Conservation (phyloP, 2,329 filamentous ascomycete species). For the Coniochaeta ligniaria region DNA sequence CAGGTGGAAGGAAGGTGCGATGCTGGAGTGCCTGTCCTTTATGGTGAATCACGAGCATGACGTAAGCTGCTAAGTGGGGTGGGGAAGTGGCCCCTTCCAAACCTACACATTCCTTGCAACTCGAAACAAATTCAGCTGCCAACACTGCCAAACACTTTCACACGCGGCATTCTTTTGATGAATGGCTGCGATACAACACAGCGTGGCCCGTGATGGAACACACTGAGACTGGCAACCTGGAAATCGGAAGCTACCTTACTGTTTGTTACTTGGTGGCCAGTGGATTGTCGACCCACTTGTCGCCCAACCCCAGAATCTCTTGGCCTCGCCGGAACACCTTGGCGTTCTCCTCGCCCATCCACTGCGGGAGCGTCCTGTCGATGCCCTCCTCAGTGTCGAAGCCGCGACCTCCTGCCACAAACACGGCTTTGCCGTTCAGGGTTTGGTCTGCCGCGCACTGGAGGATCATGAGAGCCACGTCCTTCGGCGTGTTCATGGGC, state of each 20-base stretch:
- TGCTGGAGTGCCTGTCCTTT: background rate
- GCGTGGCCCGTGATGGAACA: too few relatives aligned
- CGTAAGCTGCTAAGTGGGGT: background rate
- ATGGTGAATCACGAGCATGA: background rate
- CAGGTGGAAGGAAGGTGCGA: background rate
- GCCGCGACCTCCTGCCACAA: slow-evolving; percentile 15
- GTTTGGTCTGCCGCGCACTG: slow-evolving; percentile 24
- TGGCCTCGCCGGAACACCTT: slow-evolving; percentile 12
- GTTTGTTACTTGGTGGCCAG: too few relatives aligned
- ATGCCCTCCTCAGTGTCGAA: slow-evolving; percentile 19
- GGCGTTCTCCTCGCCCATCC: slow-evolving; percentile 19
- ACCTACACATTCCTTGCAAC: background rate
- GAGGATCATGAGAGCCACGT: slow-evolving; percentile 33
- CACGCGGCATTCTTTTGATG: too few relatives aligned
- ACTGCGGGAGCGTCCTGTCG: slow-evolving; percentile 13
- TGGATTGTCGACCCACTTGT: background rate
- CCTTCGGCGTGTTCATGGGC: slow-evolving; percentile 30
- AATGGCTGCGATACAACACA: too few relatives aligned
- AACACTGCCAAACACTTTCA: too few relatives aligned
- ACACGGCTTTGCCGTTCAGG: slow-evolving; percentile 18
- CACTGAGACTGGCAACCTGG: background rate
- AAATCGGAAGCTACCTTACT: background rate
- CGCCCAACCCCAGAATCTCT: slow-evolving; percentile 12
- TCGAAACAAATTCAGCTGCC: too few relatives aligned
- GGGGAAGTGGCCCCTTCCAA: background rate